These are phyloP conservation scores for Aspergillus luchuensis DNA, from an alignment of 2,329 filamentous ascomycete genomes.

Conservation along the genomic window DNA sequence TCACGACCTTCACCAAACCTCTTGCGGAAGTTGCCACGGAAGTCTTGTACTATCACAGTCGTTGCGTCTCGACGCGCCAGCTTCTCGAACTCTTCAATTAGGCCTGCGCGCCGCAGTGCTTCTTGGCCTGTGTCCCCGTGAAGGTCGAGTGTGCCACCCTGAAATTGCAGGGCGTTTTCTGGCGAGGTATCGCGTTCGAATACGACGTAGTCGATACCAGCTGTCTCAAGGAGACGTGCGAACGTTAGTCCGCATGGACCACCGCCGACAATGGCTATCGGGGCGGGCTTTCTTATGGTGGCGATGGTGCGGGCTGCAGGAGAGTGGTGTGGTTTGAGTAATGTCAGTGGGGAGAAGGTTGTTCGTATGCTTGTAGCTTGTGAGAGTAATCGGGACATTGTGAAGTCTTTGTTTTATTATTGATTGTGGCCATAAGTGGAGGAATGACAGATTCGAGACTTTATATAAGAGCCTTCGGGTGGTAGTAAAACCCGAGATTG, in stretches of 20 bases:
- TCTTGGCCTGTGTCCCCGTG: conserved; percentile 23
- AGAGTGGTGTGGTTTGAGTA: background rate
- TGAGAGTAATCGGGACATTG: background rate
- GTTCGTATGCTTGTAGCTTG: background rate
- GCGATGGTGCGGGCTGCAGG: background rate
- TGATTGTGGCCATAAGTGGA: no score
- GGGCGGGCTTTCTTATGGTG: conserved; percentile 1
- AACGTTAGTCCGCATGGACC: conserved; percentile 26
- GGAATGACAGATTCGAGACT: background rate
- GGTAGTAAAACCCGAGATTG: background rate
- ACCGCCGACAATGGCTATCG: conserved; percentile 25
- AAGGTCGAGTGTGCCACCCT: conserved; percentile 27
- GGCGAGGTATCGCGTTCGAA: conserved; percentile 23
- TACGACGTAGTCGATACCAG: conserved; percentile 22
- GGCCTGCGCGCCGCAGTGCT: conserved; percentile 24
- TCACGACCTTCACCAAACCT: conserved; percentile 27
- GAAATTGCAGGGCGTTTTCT: background rate
- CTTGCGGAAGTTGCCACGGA: background rate
- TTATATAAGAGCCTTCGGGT: background rate
- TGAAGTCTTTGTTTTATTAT: background rate
- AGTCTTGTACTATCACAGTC: conserved; percentile 6
- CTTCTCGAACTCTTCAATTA: conserved; percentile 23
- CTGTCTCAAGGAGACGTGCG: conserved; percentile 22
- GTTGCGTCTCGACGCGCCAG: conserved; percentile 23
- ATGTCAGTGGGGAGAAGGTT: background rate